A percentile compares a stretch with the other conserved stretches of the same genome.
These are phyloP conservation scores for Chlamydomonas reinhardtii DNA, from an alignment of 163 green algal genomes.

Conservation along the genomic window DNA sequence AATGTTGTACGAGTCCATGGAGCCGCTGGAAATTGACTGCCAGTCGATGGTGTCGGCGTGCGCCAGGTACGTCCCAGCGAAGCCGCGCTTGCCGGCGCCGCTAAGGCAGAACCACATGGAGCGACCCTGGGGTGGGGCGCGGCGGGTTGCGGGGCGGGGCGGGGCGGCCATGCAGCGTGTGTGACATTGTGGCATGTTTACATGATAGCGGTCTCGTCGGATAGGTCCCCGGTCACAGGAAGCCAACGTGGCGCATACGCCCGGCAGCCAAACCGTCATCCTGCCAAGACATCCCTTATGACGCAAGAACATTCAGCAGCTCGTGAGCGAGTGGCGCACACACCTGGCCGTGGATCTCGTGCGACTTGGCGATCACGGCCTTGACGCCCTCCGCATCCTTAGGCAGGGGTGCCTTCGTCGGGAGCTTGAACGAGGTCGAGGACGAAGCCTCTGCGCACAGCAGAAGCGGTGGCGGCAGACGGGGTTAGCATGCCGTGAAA, in stretches of 20 bases:
- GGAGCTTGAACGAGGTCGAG: constrained; percentile 12
- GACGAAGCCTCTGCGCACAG: neutral
- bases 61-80: constrained; percentile 22
- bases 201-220: no score
- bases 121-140: neutral
- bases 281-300: no score
- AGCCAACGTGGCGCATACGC: no score
- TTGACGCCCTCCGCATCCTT: constrained; percentile 33
- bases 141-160: neutral
- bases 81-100: constrained; percentile 17
- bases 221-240: no score
- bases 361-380: constrained; percentile 39
- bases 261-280: no score
- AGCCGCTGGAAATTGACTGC: constrained; percentile 12
- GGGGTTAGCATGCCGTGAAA: no score
- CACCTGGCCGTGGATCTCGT: constrained; percentile 45
- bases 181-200: no score
- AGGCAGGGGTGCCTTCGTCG: constrained; percentile 7
- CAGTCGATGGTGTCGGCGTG: constrained; percentile 37
- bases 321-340: no score
- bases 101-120: constrained; percentile 39
- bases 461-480: no score
- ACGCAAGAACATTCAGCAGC: no score
- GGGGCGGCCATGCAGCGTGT: no score
- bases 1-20: constrained; percentile 48